These are phyloP conservation scores for Tothia fuscella DNA, from an alignment of 2,329 filamentous ascomycete genomes.

Conservation along the genomic window DNA sequence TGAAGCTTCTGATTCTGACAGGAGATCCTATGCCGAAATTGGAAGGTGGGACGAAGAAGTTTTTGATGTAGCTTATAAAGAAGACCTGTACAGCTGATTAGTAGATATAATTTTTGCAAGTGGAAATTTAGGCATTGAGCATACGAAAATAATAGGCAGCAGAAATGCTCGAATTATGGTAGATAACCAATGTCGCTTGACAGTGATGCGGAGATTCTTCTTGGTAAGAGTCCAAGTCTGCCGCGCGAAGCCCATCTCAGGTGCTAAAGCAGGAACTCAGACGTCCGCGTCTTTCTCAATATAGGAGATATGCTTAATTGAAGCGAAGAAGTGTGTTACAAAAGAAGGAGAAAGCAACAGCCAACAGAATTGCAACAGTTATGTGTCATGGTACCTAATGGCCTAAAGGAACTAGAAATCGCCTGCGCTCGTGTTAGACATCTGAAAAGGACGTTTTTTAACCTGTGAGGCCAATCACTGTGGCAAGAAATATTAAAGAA, in stretches of 20 bases:
- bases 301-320: no score
- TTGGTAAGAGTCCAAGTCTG: constrained; percentile 46
- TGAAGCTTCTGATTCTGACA: constrained; percentile 50
- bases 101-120: not conserved
- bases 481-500: no score
- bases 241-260: constrained; percentile 22
- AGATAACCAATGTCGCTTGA: constrained; percentile 41
- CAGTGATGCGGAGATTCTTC: constrained; percentile 45
- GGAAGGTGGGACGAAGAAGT: constrained; percentile 70
- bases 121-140: constrained; percentile 9
- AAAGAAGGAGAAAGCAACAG: no score
- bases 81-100: constrained; percentile 24
- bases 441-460: no score
- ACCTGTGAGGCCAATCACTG: no score
- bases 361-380: no score
- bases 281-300: no score
- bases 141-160: constrained; percentile 41
- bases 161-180: constrained; percentile 44
- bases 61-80: constrained; percentile 56
- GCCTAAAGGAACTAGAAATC: no score
- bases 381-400: no score
- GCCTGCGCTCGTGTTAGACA: no score
- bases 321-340: no score
- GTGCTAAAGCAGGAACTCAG: not conserved
- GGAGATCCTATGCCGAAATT: constrained; percentile 59